These are phyloP conservation scores for Marchantia paleacea DNA, from an alignment of 225 moss, liverwort and hornwort species.

Conservation along the genomic window DNA sequence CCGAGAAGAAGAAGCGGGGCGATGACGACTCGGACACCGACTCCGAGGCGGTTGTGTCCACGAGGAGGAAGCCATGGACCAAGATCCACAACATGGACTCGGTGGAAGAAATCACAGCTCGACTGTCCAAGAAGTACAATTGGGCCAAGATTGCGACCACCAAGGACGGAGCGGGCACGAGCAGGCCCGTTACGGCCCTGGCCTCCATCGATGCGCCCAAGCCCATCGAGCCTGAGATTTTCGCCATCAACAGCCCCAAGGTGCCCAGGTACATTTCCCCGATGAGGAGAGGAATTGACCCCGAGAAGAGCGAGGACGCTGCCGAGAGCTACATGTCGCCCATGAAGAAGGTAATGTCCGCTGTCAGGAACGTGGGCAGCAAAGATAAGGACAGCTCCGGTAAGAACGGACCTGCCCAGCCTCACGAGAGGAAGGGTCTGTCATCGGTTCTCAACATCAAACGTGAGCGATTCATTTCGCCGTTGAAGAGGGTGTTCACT, in stretches of 20 bases:
- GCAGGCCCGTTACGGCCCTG: not conserved
- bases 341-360: conserved; percentile 16
- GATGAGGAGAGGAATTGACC: not conserved
- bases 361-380: not conserved
- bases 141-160: not conserved
- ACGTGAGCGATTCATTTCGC: conserved; percentile 30
- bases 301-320: not conserved
- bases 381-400: conserved; percentile 12
- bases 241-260: not conserved
- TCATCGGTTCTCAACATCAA: conserved; percentile 34
- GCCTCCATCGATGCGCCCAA: not conserved
- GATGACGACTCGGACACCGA: conserved; percentile 12
- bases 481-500: conserved; percentile 27
- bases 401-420: conserved; percentile 16
- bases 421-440: conserved; percentile 27
- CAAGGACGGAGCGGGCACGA: not conserved
- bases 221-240: not conserved
- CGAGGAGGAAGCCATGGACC: conserved; percentile 11
- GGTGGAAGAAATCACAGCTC: conserved; percentile 35
- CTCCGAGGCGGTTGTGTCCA: not conserved
- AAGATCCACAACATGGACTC: conserved; percentile 19
- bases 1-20: not conserved
- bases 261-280: not conserved
- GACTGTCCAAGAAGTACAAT: conserved; percentile 33
- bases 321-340: conserved; percentile 15